Base-by-base conservation (phyloP, 352 stramenopile genomes). In the Phytophthora aleatoria region DNA sequence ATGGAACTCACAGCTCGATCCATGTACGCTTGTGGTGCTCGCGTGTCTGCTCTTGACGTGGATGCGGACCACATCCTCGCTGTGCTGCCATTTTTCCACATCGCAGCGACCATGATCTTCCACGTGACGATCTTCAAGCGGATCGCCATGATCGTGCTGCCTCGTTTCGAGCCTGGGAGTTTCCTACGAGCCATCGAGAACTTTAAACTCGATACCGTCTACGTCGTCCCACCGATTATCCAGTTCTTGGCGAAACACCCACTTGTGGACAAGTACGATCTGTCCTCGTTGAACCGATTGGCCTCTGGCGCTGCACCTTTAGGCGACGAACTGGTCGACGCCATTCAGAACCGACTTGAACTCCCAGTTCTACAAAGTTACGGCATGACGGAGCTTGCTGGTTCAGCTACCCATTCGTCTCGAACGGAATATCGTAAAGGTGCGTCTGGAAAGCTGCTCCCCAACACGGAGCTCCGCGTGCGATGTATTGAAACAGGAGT, bases 1-100 rank as follows among this genome's bases (percentile, higher is more conserved):
- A 91, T 97, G 5, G 91, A 97, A 73, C 71, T 98, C 33, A 89
- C 81, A 26, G 89, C 95, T 79, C 50, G 61, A 15, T 94, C 95
- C 49, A 75, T 98, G 41, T 77, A 89, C 11, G 65, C 69, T 87
- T 73, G 64, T 94, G 30, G 43, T 84, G 36, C 89, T 90, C 57
- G 67, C 12, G 28, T 63, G 57, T 38, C 58, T 7, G 80, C 83
- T 51, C 76, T 84, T 38, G 72, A 89, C 12, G 53, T 53, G 16
- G 52, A 68, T 36, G 31, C 66, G 0, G 53, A 69, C 10, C 64
- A 63, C 50, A 59, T 71, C 27, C 59, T 96, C 26, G 71, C 61
- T 1, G 56, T 93, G 27, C 73, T 99, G n/a, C 95, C 96, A 20
- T 97, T 98, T 59, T 98, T 97, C 81, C 95, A 99, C 67, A 98